Conservation (phyloP, 2,329 filamentous ascomycete species). For the Penicillium sp. region DNA sequence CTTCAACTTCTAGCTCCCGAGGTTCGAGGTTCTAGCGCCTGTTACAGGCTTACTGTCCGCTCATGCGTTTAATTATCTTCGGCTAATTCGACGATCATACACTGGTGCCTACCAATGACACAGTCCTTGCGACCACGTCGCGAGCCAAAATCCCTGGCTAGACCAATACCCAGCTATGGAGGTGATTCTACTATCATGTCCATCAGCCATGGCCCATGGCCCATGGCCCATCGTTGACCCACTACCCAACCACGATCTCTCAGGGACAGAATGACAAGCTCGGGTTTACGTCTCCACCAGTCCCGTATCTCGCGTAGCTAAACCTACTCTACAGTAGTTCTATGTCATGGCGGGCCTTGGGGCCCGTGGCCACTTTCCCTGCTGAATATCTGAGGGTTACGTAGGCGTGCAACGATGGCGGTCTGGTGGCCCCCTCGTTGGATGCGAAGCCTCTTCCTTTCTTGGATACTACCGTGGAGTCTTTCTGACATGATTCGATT, state of each 20-base stretch:
- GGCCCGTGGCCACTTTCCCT: slow-evolving; percentile 19
- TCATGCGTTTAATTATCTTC: background rate
- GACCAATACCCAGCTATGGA: background rate
- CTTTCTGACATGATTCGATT: background rate
- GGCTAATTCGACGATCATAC: slow-evolving; percentile 6
- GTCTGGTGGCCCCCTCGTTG: slow-evolving; percentile 17
- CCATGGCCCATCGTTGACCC: background rate
- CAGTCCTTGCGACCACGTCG: background rate
- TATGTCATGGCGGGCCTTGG: slow-evolving; percentile 17
- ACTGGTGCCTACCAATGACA: background rate
- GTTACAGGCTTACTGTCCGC: background rate
- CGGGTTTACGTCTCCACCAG: slow-evolving; percentile 11
- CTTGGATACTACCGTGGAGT: slow-evolving; percentile 18
- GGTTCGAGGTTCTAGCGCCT: slow-evolving; percentile 8
- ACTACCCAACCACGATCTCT: background rate
- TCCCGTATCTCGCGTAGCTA: slow-evolving; percentile 30
- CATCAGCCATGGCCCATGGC: background rate
- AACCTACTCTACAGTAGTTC: slow-evolving; percentile 26
- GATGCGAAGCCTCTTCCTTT: slow-evolving; percentile 4
- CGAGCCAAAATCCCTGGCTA: background rate
- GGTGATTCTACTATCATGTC: background rate
- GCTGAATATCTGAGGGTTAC: slow-evolving; percentile 11
- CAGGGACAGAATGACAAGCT: slow-evolving; percentile 8
- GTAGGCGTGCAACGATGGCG: slow-evolving; percentile 20
- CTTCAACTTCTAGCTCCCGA: slow-evolving; percentile 6